A percentile compares a stretch with the other conserved stretches of the same genome.
phyloP scores from a whole-genome alignment of 257 asterid species.

The Nicotiana benthamiana region DNA sequence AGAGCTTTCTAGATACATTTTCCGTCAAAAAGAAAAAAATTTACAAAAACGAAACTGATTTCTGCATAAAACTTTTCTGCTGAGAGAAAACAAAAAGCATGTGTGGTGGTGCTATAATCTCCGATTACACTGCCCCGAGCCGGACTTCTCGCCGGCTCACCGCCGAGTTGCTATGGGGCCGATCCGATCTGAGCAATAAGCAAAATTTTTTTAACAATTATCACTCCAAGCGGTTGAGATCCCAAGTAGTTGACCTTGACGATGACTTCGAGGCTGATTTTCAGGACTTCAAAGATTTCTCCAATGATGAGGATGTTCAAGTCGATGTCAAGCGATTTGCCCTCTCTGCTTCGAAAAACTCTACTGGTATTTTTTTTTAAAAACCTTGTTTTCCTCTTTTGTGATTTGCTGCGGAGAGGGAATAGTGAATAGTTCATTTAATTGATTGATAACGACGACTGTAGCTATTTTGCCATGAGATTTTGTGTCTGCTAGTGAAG shows the following conservation, averaged over 20 bases:
- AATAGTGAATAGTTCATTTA: background rate
- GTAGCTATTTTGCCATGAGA: background rate
- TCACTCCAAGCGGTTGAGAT: slow-evolving; percentile 38
- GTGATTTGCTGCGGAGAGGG: background rate
- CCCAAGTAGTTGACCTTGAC: slow-evolving; percentile 3
- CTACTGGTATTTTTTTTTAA: background rate
- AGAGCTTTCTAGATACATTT: background rate
- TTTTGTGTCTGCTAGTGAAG: background rate
- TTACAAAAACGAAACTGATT: background rate
- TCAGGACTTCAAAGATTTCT: slow-evolving; percentile 14
- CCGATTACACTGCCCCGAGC: slow-evolving; percentile 48
- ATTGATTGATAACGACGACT: background rate
- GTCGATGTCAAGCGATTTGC: slow-evolving; percentile 7
- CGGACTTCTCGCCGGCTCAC: slow-evolving; percentile 62
- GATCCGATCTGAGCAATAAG: slow-evolving; percentile 30
- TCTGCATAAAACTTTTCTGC: background rate
- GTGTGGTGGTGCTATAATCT: slow-evolving; percentile 95
- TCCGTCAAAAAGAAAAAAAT: background rate
- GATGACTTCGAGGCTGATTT: slow-evolving; percentile 20
- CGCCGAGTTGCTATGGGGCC: slow-evolving; percentile 82
- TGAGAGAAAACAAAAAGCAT: slow-evolving; percentile 18
- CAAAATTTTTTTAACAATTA: slow-evolving; percentile 28
- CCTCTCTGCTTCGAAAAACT: background rate
- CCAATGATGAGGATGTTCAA: background rate
- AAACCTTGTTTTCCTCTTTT: background rate